Evolutionary conservation across 2,329 filamentous ascomycete genomes (phyloP), one percentile per base, ranked within the genome.

Genomic region (Sporothrix globosa): DNA sequence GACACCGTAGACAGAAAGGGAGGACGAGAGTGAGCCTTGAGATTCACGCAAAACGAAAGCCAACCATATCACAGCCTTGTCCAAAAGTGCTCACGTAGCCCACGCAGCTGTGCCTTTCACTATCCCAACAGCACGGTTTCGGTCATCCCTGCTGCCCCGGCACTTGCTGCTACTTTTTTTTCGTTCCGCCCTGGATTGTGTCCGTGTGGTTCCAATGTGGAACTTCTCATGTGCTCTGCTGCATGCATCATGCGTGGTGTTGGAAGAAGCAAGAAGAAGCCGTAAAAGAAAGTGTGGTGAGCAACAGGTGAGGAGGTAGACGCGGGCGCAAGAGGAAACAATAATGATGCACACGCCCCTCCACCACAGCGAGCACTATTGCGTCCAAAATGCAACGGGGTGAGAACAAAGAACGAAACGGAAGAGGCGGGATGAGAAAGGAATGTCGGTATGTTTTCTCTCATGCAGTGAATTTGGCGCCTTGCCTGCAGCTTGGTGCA

Each of bases 261-360:
- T 67, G 46, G 63, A 17, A 50, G 63, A 52, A 41, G 63, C 46
- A 48, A 53, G 63, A 27, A 30, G 58, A 63, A 63, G 58, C 46
- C 39, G 58, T 46, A 44, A 39, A 39, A 63, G 44, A 41, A 41
- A 39, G 2, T 34, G 13, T 58, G 13, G 7, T 30, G 30, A 19
- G 54, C 3, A 30, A 41, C 13, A 53, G 19, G 30, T 41, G 17
- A 17, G 27, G 17, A 39, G 19, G 27, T 4, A 24, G 58, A 14
- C 19, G 9, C 3, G 34, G 34, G 34, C 34, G 34, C 34, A 34
- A 34, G 9, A 34, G 7, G 46, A 66, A 19, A 52, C 41, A 50
- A 9, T 3, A 27, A 34, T n/a, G 27, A 66, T 21, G 61, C 61
- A 66, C 61, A 66, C 61, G 61, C 61, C 61, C 41, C 27, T 66